Conservation (phyloP, 306 rosid species). For the Boehmeria nivea region DNA sequence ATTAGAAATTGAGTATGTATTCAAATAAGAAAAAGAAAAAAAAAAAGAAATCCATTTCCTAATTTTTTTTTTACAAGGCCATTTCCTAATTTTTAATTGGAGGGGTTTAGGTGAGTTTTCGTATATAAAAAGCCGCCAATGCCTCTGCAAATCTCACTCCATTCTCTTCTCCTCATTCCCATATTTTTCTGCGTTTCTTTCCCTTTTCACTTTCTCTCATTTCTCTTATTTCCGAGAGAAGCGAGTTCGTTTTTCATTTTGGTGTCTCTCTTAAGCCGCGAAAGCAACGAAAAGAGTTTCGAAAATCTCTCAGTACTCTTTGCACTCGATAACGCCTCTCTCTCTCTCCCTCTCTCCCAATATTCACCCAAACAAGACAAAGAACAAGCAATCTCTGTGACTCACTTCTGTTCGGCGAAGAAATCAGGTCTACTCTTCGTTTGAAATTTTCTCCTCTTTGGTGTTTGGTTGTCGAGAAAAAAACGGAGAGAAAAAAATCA, state of each 20-base stretch:
- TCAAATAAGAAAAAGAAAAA: too few species aligned
- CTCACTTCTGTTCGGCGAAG: background rate
- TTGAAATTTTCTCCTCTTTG: too few species aligned
- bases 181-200: too few species aligned
- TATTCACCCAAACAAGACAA: too few species aligned
- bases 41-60: too few species aligned
- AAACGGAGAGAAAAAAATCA: constrained; percentile 7
- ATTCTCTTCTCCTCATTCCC: background rate
- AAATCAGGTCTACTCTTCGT: background rate
- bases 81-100: too few species aligned
- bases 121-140: constrained; percentile 16
- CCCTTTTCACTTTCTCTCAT: background rate
- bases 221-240: background rate
- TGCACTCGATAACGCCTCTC: too few species aligned
- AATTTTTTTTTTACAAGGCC: too few species aligned
- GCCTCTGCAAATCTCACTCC: background rate
- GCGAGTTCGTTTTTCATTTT: background rate
- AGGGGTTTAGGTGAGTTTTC: background rate
- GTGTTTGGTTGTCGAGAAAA: background rate
- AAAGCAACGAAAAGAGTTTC: background rate
- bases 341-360: too few species aligned
- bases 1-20: too few species aligned
- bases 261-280: background rate
- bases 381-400: too few species aligned
- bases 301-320: too few species aligned